Base-by-base conservation (phyloP, 1,284 basidiomycete species). In the Takashimella koratensis region DNA sequence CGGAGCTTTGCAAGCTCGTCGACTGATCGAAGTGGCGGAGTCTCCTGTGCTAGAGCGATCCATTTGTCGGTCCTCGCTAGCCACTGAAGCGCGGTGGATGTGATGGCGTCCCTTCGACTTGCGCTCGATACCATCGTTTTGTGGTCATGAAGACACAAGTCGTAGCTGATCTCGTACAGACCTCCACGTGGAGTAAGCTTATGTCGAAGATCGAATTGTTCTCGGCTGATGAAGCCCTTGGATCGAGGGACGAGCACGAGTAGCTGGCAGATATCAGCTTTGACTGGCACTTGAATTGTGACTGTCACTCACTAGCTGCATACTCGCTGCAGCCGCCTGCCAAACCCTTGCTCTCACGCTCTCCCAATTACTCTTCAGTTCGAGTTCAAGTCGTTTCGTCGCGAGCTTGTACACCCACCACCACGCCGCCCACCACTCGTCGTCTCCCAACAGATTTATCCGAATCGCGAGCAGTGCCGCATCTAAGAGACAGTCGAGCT, bases 401-500 rank as follows among this genome's bases (percentile, higher is more conserved):
- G 56, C 48, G 6, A 57, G 41, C 1, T 26, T 47, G 2, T 52
- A 44, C 3, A 70, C 57, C 67, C 67, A 71, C 68, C 71, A 73
- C 71, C 71, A 72, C 8, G 58, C 44, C 13, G 57, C 54, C 19
- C 53, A 43, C 25, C 62, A 60, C 48, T 73, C 70, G 19, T 46
- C 41, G 3, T 24, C 39, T 1, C 47, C 46, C 19, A 67, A 54
- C 2, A 73, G 57, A 3, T 60, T 59, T 10, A 64, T 43, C 3
- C 64, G 63, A 5, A 56, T 59, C 0, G 63, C 64, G 0, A 63
- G 54, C 12, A 71, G 43, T 2, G 60, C 53, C 2, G 64, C 65
- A 21, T 67, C 60, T 2, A 75, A 61, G 3, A 69, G 57, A 48
- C 68, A 69, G 45, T 73, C 70, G 2, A 73, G 60, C 3, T 65